A percentile compares a stretch with the other conserved stretches of the same genome.
Evolutionary conservation across 352 stramenopile genomes (phyloP).

Genomic region (Discostella stelligera): DNA sequence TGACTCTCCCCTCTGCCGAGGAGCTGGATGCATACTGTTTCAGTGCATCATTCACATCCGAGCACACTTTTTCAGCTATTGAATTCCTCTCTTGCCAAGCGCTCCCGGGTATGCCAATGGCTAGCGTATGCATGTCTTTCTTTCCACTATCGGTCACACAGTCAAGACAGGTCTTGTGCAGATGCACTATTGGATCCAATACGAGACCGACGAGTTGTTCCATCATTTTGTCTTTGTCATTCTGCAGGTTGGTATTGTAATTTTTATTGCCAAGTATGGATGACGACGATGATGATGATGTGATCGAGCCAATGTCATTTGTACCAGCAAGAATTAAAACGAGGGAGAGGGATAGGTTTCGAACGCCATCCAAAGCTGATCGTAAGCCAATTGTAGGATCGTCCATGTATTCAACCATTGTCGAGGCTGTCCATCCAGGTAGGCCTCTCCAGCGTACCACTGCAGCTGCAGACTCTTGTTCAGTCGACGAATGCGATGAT

Average conservation of each 20-base stretch:
- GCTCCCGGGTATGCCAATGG: constrained; percentile 63
- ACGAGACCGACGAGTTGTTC: constrained; percentile 11
- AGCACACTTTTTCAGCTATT: constrained; percentile 27
- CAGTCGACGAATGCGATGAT: background rate
- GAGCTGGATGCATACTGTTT: constrained; percentile 27
- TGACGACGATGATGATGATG: constrained; percentile 14
- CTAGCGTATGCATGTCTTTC: constrained; percentile 37
- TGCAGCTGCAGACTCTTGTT: background rate
- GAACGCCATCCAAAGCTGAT: constrained; percentile 32
- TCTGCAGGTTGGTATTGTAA: background rate
- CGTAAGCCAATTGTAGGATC: constrained; percentile 37
- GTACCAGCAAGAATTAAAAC: constrained; percentile 65
- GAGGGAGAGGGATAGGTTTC: constrained; percentile 48
- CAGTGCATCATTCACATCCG: constrained; percentile 50
- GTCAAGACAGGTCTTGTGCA: constrained; percentile 35
- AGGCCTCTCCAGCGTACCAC: constrained; percentile 61
- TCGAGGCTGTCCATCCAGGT: constrained; percentile 59
- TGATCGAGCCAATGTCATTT: constrained; percentile 65
- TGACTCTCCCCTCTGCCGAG: constrained; percentile 15
- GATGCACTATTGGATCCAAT: constrained; percentile 44
- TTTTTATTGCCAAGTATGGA: constrained; percentile 17
- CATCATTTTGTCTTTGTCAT: constrained; percentile 1
- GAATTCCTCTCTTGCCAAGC: constrained; percentile 56
- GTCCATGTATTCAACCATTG: constrained; percentile 55
- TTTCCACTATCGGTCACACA: constrained; percentile 1